These are phyloP conservation scores for Paecilomyces variotii DNA, from an alignment of 2,329 filamentous ascomycete genomes.

Conservation along the genomic window DNA sequence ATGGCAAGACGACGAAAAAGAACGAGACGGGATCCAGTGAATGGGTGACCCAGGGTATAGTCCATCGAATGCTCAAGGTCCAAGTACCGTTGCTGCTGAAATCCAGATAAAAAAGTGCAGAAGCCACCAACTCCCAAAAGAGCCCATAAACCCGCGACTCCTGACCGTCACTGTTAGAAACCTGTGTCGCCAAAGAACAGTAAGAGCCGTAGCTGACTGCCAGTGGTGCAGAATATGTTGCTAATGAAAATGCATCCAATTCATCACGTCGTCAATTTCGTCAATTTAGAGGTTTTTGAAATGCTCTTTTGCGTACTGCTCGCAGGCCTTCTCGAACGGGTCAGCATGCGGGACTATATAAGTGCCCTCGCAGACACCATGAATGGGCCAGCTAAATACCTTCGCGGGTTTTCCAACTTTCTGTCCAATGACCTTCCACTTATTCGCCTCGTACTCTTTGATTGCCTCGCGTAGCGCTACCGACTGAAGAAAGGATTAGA, in stretches of 20 bases:
- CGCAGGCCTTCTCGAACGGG: conserved; percentile 54
- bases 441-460: conserved; percentile 97
- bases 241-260: conserved; percentile 16
- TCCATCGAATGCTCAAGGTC: background rate
- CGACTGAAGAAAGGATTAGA: conserved; percentile 20
- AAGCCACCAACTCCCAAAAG: background rate
- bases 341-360: conserved; percentile 13
- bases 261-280: conserved; percentile 28
- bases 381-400: conserved; percentile 41
- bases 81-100: background rate
- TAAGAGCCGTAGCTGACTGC: background rate
- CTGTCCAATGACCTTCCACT: conserved; percentile 95
- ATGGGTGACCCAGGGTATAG: background rate
- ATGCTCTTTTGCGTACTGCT: conserved; percentile 95
- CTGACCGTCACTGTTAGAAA: background rate
- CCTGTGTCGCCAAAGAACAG: background rate
- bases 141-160: background rate
- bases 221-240: background rate
- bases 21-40: background rate
- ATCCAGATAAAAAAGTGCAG: background rate
- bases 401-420: conserved; percentile 98
- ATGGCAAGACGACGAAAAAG: background rate
- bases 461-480: conserved; percentile 72
- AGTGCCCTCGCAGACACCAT: background rate
- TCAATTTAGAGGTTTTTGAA: conserved; percentile 47